Evolutionary conservation across 352 stramenopile species (phyloP), one percentile per base, ranked within the genome.

Genomic region (Aphanomyces stellatus): DNA sequence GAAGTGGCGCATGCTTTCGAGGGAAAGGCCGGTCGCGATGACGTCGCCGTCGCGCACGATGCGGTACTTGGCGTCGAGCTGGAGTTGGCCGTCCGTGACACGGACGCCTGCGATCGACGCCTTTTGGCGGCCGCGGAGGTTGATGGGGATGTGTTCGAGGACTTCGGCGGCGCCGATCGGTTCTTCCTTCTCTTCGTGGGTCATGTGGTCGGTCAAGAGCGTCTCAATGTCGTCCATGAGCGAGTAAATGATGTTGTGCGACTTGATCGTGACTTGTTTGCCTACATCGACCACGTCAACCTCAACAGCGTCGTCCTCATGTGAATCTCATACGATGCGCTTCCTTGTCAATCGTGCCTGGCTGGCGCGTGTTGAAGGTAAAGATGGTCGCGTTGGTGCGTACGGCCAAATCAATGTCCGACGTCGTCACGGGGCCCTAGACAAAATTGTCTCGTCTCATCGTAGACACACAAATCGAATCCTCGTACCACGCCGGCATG

Each of bases 51-150:
- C 88, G 33, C 96, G 95, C 40, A 93, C 51, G 22, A 96, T 72
- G 11, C 88, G 82, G 73, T 93, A 90, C 72, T 85, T 91, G 69
- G 74, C 78, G 60, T 88, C 74, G 76, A 90, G 87, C 57, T 95
- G 88, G 56, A 99, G 80, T 5, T 84, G 89, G 27, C 96, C 98
- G 49, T 87, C 87, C n/a, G 88, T 98, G 33, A 99, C 94, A 72
- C 91, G 96, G 51, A 95, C 97, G 62, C 98, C 95, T 25, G 95
- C 93, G 64, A 99, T 93, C 76, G 98, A 96, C 67, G 87, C 97
- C 63, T 97, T 98, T 35, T 82, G 76, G 0, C 73, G 85, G 1
- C 87, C 82, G 0, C 77, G 85, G 41, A 74, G 82, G 43, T 86
- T 90, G 69, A 96, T 94, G 55, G 87, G 81, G 64, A 96, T 95